A percentile compares a stretch with the other conserved stretches of the same genome.
Evolutionary conservation across 768 basidiomycete genomes (phyloP).

Genomic region (Leucosporidium creatinivorum): DNA sequence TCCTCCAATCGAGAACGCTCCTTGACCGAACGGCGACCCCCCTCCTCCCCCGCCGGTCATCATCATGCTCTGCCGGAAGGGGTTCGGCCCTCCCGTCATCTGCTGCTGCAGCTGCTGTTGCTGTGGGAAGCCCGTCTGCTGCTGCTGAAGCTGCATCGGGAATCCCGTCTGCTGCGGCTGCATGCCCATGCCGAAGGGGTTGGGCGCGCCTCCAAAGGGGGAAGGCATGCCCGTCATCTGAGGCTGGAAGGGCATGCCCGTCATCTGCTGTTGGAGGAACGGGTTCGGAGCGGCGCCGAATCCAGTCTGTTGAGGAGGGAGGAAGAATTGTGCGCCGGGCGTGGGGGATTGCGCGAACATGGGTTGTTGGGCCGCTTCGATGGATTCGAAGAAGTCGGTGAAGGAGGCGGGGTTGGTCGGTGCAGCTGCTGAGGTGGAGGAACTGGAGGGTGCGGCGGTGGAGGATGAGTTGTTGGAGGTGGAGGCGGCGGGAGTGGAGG

Average conservation of each 20-base stretch:
- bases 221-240: constrained; percentile 40
- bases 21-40: too few species aligned
- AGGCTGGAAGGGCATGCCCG: constrained; percentile 15
- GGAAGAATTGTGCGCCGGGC: constrained; percentile 38
- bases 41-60: constrained; percentile 13
- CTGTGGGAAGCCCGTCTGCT: constrained; percentile 51
- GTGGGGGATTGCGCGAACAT: constrained; percentile 64
- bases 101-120: constrained; percentile 53
- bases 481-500: constrained; percentile 20
- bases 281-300: constrained; percentile 46
- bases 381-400: constrained; percentile 79
- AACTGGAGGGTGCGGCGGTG: too few species aligned
- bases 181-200: constrained; percentile 30
- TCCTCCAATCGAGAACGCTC: too few species aligned
- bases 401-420: constrained; percentile 39
- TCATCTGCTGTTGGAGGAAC: constrained; percentile 21
- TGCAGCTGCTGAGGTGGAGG: constrained; percentile 32
- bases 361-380: constrained; percentile 71
- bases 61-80: constrained; percentile 45
- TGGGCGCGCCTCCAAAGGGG: constrained; percentile 2
- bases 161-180: constrained; percentile 58
- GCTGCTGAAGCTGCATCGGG: constrained; percentile 41
- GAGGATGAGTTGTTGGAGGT: too few species aligned
- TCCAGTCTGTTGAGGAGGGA: constrained; percentile 43
- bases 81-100: constrained; percentile 44